phyloP scores from a whole-genome alignment of 441 rosid species.

The Brassica balearica region DNA sequence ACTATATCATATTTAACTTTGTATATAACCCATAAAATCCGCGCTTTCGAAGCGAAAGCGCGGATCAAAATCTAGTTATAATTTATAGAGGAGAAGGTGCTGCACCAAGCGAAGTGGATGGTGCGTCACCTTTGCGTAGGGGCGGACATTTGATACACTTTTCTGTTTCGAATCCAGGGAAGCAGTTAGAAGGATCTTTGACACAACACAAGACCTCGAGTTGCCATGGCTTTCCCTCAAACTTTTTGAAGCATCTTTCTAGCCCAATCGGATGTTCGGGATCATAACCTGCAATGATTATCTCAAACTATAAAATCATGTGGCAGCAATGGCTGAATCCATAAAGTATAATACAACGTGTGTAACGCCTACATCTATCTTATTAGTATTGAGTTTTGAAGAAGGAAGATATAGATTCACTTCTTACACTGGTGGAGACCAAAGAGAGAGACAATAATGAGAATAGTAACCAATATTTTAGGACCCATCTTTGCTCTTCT shows the following conservation, averaged over 20 bases:
- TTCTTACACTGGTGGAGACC: neutral
- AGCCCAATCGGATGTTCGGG: neutral
- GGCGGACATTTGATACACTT: neutral
- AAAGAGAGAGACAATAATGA: neutral
- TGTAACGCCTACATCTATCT: neutral
- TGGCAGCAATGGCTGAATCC: neutral
- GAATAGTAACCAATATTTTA: neutral
- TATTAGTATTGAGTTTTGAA: neutral
- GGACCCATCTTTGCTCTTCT: neutral
- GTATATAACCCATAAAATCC: too few relatives aligned
- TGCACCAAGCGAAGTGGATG: neutral
- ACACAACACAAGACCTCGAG: neutral
- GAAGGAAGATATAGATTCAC: neutral
- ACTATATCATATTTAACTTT: too few relatives aligned
- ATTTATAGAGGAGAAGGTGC: neutral
- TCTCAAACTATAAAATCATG: neutral
- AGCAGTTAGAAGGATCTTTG: neutral
- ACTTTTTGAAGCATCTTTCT: neutral
- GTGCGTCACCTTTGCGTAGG: neutral
- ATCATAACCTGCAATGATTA: neutral
- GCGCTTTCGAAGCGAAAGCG: too few relatives aligned
- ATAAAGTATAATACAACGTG: neutral
- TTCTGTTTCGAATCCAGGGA: neutral
- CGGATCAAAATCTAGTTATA: neutral
- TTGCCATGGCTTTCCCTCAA: neutral